A percentile compares a stretch with the other conserved stretches of the same genome.
phyloP scores from a whole-genome alignment of 306 rosid species.

The Cicer arietinum region DNA sequence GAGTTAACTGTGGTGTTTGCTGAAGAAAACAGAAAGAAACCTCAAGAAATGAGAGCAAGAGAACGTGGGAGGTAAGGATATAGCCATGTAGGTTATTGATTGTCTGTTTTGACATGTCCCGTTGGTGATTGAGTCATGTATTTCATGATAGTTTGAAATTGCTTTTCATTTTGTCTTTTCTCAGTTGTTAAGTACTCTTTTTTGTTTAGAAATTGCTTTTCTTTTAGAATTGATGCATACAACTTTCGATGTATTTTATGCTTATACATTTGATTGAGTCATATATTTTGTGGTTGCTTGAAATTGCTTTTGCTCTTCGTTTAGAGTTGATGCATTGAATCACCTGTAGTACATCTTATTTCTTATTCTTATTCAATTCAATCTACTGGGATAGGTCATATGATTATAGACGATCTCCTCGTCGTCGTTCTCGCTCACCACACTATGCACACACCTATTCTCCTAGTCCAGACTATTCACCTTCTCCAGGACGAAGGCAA shows the following conservation, averaged over 20 bases:
- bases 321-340: too few species aligned
- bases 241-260: too few species aligned
- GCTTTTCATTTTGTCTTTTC: neutral
- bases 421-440: slow-evolving; percentile 52
- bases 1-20: slow-evolving; percentile 83
- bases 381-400: slow-evolving; percentile 46
- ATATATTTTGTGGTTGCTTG: too few species aligned
- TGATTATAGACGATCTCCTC: slow-evolving; percentile 55
- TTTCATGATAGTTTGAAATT: neutral
- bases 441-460: slow-evolving; percentile 56
- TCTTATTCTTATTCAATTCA: neutral
- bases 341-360: neutral
- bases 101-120: neutral
- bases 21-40: slow-evolving; percentile 81
- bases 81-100: neutral
- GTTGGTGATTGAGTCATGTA: neutral
- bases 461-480: slow-evolving; percentile 59
- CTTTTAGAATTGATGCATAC: too few species aligned
- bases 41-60: slow-evolving; percentile 82
- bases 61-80: slow-evolving; percentile 60
- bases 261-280: too few species aligned
- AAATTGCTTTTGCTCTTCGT: too few species aligned
- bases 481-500: slow-evolving; percentile 53
- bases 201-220: too few species aligned
- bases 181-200: neutral